phyloP scores from a whole-genome alignment of 176 grass and related monocot species.

The Avena atlantica region DNA sequence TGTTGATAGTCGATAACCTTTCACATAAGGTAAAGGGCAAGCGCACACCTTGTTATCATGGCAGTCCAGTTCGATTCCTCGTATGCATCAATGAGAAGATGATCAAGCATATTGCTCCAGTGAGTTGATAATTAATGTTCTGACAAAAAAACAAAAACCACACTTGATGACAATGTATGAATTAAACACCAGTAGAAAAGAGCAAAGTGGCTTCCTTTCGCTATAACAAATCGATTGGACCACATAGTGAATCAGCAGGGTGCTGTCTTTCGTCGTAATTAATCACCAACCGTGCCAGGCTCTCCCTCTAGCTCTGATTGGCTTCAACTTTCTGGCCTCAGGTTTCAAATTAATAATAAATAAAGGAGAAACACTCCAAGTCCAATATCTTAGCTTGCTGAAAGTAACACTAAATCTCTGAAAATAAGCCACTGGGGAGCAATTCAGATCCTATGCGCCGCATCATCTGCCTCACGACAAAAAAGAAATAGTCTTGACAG shows the following conservation, averaged over 20 bases:
- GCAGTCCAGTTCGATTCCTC: neutral
- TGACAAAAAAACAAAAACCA: neutral
- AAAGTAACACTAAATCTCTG: constrained; percentile 29
- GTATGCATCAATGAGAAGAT: constrained; percentile 1
- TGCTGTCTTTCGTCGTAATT: neutral
- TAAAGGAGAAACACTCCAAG: constrained; percentile 27
- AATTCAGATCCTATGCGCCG: neutral
- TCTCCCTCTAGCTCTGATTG: neutral
- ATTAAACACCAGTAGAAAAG: constrained; percentile 35
- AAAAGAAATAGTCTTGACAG: neutral
- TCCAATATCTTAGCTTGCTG: constrained; percentile 32
- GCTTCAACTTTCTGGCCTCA: constrained; percentile 13
- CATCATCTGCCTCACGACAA: neutral
- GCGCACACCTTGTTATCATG: neutral
- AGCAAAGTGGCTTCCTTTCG: constrained; percentile 34
- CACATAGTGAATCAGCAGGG: neutral
- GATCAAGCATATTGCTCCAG: neutral
- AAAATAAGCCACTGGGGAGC: neutral
- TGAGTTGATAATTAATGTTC: neutral
- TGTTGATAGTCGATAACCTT: constrained; percentile 21
- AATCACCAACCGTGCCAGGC: neutral
- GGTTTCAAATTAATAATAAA: constrained; percentile 18
- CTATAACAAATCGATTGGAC: neutral
- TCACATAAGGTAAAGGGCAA: constrained; percentile 44
- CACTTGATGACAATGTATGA: constrained; percentile 31